Base-by-base conservation (phyloP, 225 moss, liverwort and hornwort genomes). In the Climacium dendroides region DNA sequence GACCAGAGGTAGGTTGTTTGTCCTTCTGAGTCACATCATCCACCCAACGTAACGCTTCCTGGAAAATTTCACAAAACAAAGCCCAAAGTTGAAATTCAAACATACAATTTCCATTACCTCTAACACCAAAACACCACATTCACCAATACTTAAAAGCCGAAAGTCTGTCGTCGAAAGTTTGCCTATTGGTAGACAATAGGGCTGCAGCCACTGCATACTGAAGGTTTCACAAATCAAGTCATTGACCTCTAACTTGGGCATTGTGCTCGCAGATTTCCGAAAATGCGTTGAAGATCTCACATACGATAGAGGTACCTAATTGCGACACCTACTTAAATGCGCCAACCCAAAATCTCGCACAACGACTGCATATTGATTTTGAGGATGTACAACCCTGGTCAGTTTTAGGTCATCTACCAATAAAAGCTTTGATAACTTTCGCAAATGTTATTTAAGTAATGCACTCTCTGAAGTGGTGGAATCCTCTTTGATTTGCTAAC, bases 31-130 rank as follows among this genome's bases (percentile, higher is more conserved):
- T 50, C 66, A 90, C 89, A 83, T 89, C 87, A 65, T 89, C 87
- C 77, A 92, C 86, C 92, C 92, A 92, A 43, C 80, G 37, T 34
- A 92, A 77, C 61, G 89, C 82, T 79, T 91, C 92, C 90, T 92
- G 89, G 15, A 74, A 45, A 52, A 35, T 53, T 45, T 62, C 72
- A 71, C 30, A 69, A 79, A 66, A 81, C 64, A 79, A 74, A 55
- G n/a, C 24, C 41, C 66, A 74, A 66, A 78, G 78, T 60, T 78
- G 74, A 48, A 64, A 74, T 47, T 86, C 62, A 71, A 57, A 45
- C n/a, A 37, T 48, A 39, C 43, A 79, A 18, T n/a, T 29, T 39
- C 43, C 37, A 52, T 43, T 28, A 63, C 26, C 63, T 53, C 60
- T 43, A 82, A 53, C 67, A 30, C 58, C 67, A 30, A 50, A 62